phyloP scores from a whole-genome alignment of 2,329 filamentous ascomycete genomes.

The Aschersonia sp. region DNA sequence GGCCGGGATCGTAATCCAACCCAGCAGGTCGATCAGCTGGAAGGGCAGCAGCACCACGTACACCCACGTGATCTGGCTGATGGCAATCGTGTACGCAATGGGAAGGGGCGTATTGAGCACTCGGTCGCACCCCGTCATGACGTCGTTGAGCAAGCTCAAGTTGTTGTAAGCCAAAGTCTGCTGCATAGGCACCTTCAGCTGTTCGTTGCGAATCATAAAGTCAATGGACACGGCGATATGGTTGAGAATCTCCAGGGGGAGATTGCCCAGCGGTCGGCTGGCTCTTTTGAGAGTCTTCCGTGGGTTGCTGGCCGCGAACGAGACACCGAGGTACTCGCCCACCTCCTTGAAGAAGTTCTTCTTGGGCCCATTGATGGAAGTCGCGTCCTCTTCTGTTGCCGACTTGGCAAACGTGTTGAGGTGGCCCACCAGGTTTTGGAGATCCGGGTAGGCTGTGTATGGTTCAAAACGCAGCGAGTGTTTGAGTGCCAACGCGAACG shows the following conservation, averaged over 20 bases:
- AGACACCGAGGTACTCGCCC: conserved; percentile 62
- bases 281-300: conserved; percentile 62
- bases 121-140: conserved; percentile 57
- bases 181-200: conserved; percentile 40
- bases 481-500: conserved; percentile 65
- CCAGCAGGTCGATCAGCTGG: conserved; percentile 51
- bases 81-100: conserved; percentile 70
- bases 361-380: conserved; percentile 16
- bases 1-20: conserved; percentile 66
- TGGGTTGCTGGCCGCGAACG: conserved; percentile 65
- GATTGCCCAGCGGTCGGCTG: conserved; percentile 59
- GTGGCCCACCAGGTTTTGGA: conserved; percentile 53
- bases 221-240: conserved; percentile 57
- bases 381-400: conserved; percentile 26
- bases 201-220: conserved; percentile 37
- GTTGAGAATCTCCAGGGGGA: conserved; percentile 69
- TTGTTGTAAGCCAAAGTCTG: conserved; percentile 46
- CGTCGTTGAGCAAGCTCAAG: conserved; percentile 53
- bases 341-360: conserved; percentile 44
- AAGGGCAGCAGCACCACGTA: conserved; percentile 73
- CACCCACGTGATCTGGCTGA: conserved; percentile 74
- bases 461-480: conserved; percentile 77
- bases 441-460: conserved; percentile 61
- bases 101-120: conserved; percentile 72
- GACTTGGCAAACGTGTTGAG: conserved; percentile 59